Evolutionary conservation across 1,284 basidiomycete genomes (phyloP).

Genomic region (Rhodotorula sp.): DNA sequence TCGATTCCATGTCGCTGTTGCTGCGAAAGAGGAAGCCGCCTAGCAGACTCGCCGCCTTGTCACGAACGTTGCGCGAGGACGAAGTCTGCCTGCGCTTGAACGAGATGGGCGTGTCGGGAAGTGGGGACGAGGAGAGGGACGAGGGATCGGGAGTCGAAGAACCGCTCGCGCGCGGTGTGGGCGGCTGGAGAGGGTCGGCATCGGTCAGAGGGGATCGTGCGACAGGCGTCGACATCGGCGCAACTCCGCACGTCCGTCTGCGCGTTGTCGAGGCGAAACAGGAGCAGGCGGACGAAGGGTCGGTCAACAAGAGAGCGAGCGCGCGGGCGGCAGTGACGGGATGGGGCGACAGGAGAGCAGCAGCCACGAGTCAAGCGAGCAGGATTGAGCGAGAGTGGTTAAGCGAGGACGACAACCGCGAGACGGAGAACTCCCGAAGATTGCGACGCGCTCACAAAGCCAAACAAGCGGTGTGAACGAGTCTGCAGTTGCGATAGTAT

Average conservation of each 20-base stretch:
- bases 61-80: not conserved
- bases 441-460: not conserved
- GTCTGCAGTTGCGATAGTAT: not conserved
- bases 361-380: not conserved
- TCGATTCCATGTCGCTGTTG: slow-evolving; percentile 5
- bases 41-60: slow-evolving; percentile 13
- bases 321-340: too few relatives aligned
- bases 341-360: not conserved
- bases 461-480: not conserved
- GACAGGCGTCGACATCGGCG: slow-evolving; percentile 14
- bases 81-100: slow-evolving; percentile 31
- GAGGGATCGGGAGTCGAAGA: not conserved
- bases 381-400: not conserved
- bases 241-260: not conserved
- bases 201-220: slow-evolving; percentile 7
- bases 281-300: not conserved
- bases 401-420: not conserved
- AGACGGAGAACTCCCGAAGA: not conserved
- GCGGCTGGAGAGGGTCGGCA: slow-evolving; percentile 4
- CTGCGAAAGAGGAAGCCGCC: slow-evolving; percentile 15
- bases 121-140: not conserved
- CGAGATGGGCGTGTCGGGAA: slow-evolving; percentile 18
- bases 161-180: not conserved
- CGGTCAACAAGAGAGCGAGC: too few relatives aligned
- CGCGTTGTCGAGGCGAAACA: not conserved